These are phyloP conservation scores for Heterotrichella gracilis DNA, from an alignment of 352 stramenopile genomes.

Conservation along the genomic window DNA sequence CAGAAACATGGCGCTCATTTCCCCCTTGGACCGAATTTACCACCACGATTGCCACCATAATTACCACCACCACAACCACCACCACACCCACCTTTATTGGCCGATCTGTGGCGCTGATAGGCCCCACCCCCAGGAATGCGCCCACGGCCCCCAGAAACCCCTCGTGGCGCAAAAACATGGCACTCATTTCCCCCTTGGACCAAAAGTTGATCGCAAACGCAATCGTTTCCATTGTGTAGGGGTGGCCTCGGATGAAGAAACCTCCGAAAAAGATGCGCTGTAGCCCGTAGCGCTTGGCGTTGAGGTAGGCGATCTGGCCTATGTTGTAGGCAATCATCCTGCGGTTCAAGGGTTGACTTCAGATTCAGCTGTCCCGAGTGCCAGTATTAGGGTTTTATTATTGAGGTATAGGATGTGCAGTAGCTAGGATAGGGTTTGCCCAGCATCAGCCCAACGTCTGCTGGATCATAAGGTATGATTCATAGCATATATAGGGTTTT, in stretches of 20 bases:
- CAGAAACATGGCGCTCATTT: conserved; percentile 55
- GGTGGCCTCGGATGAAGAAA: conserved; percentile 89
- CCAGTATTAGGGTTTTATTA: no score
- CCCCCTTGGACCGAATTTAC: conserved; percentile 71
- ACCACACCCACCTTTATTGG: no score
- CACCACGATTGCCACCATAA: no score
- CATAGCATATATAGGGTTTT: no score
- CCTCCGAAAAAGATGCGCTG: conserved; percentile 76
- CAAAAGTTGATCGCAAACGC: conserved; percentile 89
- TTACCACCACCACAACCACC: no score
- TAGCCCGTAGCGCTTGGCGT: conserved; percentile 74
- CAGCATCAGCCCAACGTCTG: no score
- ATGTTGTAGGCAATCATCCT: conserved; percentile 97
- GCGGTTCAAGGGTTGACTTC: no score
- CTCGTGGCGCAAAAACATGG: conserved; percentile 70
- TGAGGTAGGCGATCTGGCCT: conserved; percentile 82
- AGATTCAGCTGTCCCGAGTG: no score
- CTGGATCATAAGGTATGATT: no score
- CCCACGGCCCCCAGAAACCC: conserved; percentile 85
- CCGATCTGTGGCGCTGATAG: no score
- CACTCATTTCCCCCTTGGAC: conserved; percentile 59
- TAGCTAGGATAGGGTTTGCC: no score
- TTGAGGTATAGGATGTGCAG: no score
- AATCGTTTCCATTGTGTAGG: conserved; percentile 57
- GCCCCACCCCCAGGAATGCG: conserved; percentile 44